phyloP scores from a whole-genome alignment of 1,284 basidiomycete genomes.

The Ustilago esculenta region DNA sequence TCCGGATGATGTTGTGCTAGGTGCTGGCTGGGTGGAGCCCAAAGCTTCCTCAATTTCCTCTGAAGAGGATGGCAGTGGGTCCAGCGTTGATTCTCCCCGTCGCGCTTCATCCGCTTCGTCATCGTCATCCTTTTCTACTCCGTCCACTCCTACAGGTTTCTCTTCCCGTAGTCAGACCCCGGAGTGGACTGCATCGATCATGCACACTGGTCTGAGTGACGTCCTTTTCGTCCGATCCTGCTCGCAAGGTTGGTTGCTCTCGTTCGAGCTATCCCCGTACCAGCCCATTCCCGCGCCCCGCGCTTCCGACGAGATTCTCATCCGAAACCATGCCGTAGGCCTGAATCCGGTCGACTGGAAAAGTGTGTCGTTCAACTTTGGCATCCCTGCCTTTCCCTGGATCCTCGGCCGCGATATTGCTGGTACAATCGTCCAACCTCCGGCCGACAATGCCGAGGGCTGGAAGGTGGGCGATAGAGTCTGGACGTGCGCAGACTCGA shows the following conservation, averaged over 20 bases:
- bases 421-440: slow-evolving; percentile 69
- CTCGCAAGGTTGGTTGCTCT: slow-evolving; percentile 54
- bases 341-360: slow-evolving; percentile 62
- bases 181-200: too few species aligned
- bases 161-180: too few species aligned
- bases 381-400: slow-evolving; percentile 57
- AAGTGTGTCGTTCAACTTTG: slow-evolving; percentile 55
- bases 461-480: slow-evolving; percentile 69
- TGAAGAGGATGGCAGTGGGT: neutral
- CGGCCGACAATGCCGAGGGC: slow-evolving; percentile 66
- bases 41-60: neutral
- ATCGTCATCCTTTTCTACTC: slow-evolving; percentile 12
- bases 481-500: slow-evolving; percentile 60
- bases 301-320: slow-evolving; percentile 33
- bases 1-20: slow-evolving; percentile 42
- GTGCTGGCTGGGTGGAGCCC: slow-evolving; percentile 44
- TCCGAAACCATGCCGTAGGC: slow-evolving; percentile 48
- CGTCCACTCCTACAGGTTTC: neutral
- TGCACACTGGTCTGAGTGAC: slow-evolving; percentile 12
- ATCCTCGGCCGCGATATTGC: slow-evolving; percentile 70
- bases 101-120: slow-evolving; percentile 18
- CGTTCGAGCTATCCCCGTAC: slow-evolving; percentile 51
- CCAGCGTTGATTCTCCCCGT: neutral
- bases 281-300: slow-evolving; percentile 22
- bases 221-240: slow-evolving; percentile 52